Evolutionary conservation across 1,284 basidiomycete species (phyloP).

Genomic region (Cryptococcus sp.): DNA sequence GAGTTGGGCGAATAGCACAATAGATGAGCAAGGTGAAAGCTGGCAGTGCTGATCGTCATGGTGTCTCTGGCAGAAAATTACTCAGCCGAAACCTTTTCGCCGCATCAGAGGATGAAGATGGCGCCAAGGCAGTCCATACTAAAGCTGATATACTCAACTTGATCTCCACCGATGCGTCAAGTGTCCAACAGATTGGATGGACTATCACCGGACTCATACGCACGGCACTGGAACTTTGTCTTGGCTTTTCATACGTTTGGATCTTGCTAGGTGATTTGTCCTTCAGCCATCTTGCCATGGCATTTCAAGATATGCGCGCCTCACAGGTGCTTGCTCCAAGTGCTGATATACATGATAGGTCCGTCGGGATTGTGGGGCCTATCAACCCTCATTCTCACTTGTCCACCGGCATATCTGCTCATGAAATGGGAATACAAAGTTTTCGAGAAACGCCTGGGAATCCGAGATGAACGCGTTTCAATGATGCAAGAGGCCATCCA

Average conservation of each 20-base stretch:
- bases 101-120: conserved; percentile 14
- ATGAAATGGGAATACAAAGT: conserved; percentile 74
- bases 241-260: conserved; percentile 77
- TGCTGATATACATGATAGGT: conserved; percentile 11
- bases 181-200: conserved; percentile 19
- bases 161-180: conserved; percentile 28
- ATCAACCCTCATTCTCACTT: conserved; percentile 39
- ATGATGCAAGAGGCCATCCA: conserved; percentile 90
- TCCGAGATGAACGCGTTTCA: conserved; percentile 78
- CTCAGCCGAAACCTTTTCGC: conserved; percentile 33
- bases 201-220: conserved; percentile 54
- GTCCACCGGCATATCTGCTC: conserved; percentile 83
- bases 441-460: conserved; percentile 82
- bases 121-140: conserved; percentile 18
- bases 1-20: conserved; percentile 5
- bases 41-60: too few relatives aligned
- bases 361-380: conserved; percentile 36
- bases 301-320: not conserved
- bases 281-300: not conserved
- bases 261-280: conserved; percentile 65
- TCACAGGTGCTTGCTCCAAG: not conserved
- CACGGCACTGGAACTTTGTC: conserved; percentile 75
- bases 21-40: not conserved
- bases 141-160: conserved; percentile 41
- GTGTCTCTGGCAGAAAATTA: conserved; percentile 23